Conservation (phyloP, 305 asterid genomes). For the Solanum hybrid region DNA sequence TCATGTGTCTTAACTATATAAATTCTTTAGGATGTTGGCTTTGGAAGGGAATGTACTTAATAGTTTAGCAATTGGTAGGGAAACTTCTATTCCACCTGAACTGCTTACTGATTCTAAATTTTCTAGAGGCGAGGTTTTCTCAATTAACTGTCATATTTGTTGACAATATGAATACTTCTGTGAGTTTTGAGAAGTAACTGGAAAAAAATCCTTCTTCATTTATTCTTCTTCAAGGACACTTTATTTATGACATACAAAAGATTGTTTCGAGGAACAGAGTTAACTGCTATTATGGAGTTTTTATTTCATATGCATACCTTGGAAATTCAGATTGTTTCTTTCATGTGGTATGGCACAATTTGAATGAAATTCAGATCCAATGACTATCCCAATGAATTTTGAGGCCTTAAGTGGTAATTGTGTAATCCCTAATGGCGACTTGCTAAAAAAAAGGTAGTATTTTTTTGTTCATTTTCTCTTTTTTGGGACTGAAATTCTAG, state of each 20-base stretch:
- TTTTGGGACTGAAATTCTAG: background rate
- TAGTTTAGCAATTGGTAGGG: background rate
- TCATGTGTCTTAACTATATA: background rate
- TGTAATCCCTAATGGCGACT: background rate
- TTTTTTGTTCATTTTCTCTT: background rate
- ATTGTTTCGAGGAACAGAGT: background rate
- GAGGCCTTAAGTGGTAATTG: background rate
- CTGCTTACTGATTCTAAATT: background rate
- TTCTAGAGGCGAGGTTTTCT: background rate
- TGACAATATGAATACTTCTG: background rate
- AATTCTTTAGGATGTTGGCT: background rate
- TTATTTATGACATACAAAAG: background rate
- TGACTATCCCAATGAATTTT: background rate
- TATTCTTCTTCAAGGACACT: background rate
- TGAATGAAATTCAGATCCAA: background rate
- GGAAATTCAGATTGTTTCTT: background rate
- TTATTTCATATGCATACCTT: background rate
- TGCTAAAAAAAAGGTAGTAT: background rate
- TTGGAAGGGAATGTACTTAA: background rate
- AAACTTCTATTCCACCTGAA: background rate
- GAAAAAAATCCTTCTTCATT: background rate
- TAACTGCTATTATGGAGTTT: background rate
- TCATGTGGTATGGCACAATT: background rate
- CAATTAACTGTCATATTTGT: background rate
- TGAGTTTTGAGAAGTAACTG: background rate